Evolutionary conservation across 345 rosid species (phyloP).

Genomic region (Syzygium aromaticum): DNA sequence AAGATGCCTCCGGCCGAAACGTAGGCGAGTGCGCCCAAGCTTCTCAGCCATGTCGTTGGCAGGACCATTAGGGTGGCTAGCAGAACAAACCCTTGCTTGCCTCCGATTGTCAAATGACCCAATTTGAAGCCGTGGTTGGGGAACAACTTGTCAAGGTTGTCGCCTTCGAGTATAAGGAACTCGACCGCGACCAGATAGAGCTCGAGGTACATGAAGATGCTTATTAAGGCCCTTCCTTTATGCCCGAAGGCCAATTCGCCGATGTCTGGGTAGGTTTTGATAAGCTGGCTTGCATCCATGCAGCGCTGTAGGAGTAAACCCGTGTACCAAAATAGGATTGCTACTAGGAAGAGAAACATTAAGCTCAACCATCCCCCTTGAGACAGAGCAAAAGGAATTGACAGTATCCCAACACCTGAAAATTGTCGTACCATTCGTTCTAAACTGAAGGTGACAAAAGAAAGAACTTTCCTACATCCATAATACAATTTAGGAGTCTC

Average conservation of each 20-base stretch:
- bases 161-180: conserved; percentile 62
- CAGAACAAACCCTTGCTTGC: conserved; percentile 48
- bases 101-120: conserved; percentile 25
- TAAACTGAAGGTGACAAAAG: neutral
- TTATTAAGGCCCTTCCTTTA: conserved; percentile 46
- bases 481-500: neutral
- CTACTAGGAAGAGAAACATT: conserved; percentile 33
- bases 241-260: conserved; percentile 46
- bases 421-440: neutral
- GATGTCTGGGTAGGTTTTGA: conserved; percentile 58
- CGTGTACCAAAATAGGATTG: conserved; percentile 52
- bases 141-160: conserved; percentile 50
- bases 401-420: conserved; percentile 56
- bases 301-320: conserved; percentile 48
- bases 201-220: conserved; percentile 48
- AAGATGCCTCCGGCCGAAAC: conserved; percentile 53
- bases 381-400: conserved; percentile 60
- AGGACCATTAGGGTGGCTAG: conserved; percentile 33
- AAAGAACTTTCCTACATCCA: neutral
- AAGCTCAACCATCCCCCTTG: conserved; percentile 63
- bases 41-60: conserved; percentile 70
- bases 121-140: conserved; percentile 27
- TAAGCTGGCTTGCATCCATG: conserved; percentile 27
- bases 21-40: conserved; percentile 50
- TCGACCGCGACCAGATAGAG: conserved; percentile 57